Base-by-base conservation (phyloP, 2,329 filamentous ascomycete species). In the Penicillium sp. region DNA sequence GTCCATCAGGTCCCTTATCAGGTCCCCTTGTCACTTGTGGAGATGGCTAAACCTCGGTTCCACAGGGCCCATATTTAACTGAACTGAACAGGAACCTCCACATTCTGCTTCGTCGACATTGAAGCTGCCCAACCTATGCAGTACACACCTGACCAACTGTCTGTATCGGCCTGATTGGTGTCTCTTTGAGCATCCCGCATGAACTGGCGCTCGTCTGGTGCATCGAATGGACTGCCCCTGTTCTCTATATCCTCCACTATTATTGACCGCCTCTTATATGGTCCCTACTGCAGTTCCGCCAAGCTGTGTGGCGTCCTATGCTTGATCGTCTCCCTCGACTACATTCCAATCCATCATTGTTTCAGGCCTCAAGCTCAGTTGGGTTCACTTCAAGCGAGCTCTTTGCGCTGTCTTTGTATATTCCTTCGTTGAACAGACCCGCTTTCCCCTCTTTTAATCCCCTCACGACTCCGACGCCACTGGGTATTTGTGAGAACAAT, bases 211-310 rank as follows among this genome's bases (percentile, higher is more conserved):
- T 38, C 34, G 42, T 11, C 24, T 18, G 22, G 28, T 23, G 9
- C 2, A 18, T 22, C 20, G 18, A 44, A 26, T n/a, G 23, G n/a
- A 14, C 11, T 26, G 13, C 41, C 32, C 18, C 20, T n/a, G 26
- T 11, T 27, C 4, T n/a, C 3, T 23, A 26, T 40, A 20, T 13
- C 9, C 37, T 28, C 29, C 27, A 40, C 35, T 10, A 22, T 48
- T 35, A 37, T 48, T 51, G 49, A 54, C 49, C 43, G 51, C 49
- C 46, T 46, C 46, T 24, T 40, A 26, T 43, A 40, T 29, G 42
- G 41, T 29, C 31, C 39, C 45, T 46, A 49, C 43, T 34, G 47
- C 42, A 44, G 43, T 46, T 49, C 26, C 40, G 23, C 32, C 40
- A 29, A 44, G 36, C n/a, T 49, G 23, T 37, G 14, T n/a, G 16